Evolutionary conservation across 2,329 filamentous ascomycete genomes (phyloP).

Genomic region (Lasiodiplodia theobromae): DNA sequence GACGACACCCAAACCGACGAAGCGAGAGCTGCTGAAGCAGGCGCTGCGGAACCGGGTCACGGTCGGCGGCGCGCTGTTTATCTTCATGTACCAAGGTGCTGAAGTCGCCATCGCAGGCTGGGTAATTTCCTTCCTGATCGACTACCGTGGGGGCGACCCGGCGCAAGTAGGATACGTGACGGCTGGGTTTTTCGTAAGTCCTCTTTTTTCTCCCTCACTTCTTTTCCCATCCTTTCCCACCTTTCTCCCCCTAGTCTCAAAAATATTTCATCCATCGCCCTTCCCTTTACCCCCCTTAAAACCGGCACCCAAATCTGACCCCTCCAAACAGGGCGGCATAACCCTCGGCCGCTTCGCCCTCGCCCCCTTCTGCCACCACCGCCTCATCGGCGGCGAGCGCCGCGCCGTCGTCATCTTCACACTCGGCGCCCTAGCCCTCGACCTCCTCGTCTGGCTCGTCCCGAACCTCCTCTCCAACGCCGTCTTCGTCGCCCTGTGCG

Average conservation of each 20-base stretch:
- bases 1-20: constrained; percentile 42
- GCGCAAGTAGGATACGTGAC: constrained; percentile 80
- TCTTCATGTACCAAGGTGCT: constrained; percentile 85
- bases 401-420: constrained; percentile 70
- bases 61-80: constrained; percentile 78
- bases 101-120: constrained; percentile 86
- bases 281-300: too few relatives aligned
- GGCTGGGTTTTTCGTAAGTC: constrained; percentile 68
- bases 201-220: not conserved
- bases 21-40: constrained; percentile 57
- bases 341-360: constrained; percentile 78
- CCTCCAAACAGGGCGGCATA: constrained; percentile 68
- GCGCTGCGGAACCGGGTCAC: constrained; percentile 65
- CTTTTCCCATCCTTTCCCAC: not conserved
- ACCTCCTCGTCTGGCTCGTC: constrained; percentile 80
- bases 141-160: constrained; percentile 72
- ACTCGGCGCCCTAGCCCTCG: constrained; percentile 68
- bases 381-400: constrained; percentile 70
- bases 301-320: too few relatives aligned
- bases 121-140: constrained; percentile 86
- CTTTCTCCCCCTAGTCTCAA: too few relatives aligned
- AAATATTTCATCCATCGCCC: too few relatives aligned
- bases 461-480: constrained; percentile 68
- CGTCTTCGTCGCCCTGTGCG: constrained; percentile 66
- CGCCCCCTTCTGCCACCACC: constrained; percentile 66